phyloP scores from a whole-genome alignment of 192 early-diverging fungal genomes.

The Umbelopsis ramanniana region DNA sequence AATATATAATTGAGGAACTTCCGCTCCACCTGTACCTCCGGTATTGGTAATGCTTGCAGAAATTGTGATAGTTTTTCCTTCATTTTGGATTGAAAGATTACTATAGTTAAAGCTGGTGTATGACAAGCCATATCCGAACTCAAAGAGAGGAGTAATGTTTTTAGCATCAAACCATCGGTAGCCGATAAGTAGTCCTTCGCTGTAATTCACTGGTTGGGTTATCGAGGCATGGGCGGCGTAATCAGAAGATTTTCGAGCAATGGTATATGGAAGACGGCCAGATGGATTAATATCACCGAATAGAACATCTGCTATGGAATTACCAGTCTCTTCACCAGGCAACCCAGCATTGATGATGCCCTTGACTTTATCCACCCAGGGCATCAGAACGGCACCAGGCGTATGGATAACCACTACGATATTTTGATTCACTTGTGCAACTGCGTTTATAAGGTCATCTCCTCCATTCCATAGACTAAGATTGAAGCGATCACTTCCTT shows the following conservation, averaged over 20 bases:
- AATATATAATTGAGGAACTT: slow-evolving; percentile 43
- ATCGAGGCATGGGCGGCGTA: slow-evolving; percentile 34
- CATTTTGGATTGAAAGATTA: slow-evolving; percentile 29
- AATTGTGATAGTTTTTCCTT: slow-evolving; percentile 18
- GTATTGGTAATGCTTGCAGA: slow-evolving; percentile 36
- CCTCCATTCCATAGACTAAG: slow-evolving; percentile 42
- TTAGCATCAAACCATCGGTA: slow-evolving; percentile 56
- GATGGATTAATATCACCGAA: slow-evolving; percentile 68
- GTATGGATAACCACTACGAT: slow-evolving; percentile 50
- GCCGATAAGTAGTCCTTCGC: slow-evolving; percentile 58
- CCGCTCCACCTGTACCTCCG: slow-evolving; percentile 36
- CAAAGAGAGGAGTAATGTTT: slow-evolving; percentile 55
- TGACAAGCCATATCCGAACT: slow-evolving; percentile 68
- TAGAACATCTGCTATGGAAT: slow-evolving; percentile 65
- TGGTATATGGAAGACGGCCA: slow-evolving; percentile 66
- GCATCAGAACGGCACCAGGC: slow-evolving; percentile 61
- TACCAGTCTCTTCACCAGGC: slow-evolving; percentile 69
- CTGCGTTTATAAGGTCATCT: slow-evolving; percentile 34
- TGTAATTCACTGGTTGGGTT: slow-evolving; percentile 35
- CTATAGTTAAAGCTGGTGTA: slow-evolving; percentile 65
- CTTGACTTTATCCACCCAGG: slow-evolving; percentile 59
- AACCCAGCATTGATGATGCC: slow-evolving; percentile 55
- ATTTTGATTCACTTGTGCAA: slow-evolving; percentile 43
- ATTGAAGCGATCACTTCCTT: slow-evolving; percentile 37
- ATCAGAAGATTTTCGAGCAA: slow-evolving; percentile 43